Percentiles rank a stretch among this genome's conserved stretches.
phyloP scores from a whole-genome alignment of 2,329 filamentous ascomycete species.

The Balansia obtecta region DNA sequence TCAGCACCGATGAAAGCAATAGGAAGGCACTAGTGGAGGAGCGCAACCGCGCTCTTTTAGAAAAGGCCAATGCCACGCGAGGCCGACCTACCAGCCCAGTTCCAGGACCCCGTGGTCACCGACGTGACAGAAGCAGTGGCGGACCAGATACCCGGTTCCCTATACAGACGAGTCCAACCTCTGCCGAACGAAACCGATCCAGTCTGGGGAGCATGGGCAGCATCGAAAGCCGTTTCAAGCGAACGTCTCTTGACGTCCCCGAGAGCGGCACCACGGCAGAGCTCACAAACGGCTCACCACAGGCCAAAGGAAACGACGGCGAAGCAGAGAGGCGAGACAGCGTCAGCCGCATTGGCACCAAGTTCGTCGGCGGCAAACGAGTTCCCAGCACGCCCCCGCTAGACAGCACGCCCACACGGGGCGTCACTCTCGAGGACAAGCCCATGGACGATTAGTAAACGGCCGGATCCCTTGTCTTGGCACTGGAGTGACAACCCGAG shows the following conservation, averaged over 20 bases:
- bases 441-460: slow-evolving; percentile 36
- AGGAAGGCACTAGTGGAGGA: slow-evolving; percentile 91
- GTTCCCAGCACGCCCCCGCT: slow-evolving; percentile 19
- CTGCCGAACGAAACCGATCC: slow-evolving; percentile 37
- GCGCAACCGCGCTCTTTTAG: slow-evolving; percentile 69
- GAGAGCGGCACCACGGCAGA: slow-evolving; percentile 27
- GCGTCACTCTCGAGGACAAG: slow-evolving; percentile 38
- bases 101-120: slow-evolving; percentile 48
- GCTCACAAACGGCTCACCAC: slow-evolving; percentile 29
- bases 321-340: slow-evolving; percentile 51
- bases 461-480: not conserved
- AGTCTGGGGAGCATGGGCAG: slow-evolving; percentile 33
- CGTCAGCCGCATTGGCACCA: slow-evolving; percentile 31
- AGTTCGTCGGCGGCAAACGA: slow-evolving; percentile 39
- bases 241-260: slow-evolving; percentile 70
- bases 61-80: slow-evolving; percentile 49
- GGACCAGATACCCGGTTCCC: slow-evolving; percentile 73
- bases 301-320: slow-evolving; percentile 12
- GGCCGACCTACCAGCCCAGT: slow-evolving; percentile 65
- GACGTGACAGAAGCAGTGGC: slow-evolving; percentile 68
- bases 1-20: slow-evolving; percentile 93
- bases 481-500: not conserved
- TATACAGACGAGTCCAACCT: slow-evolving; percentile 55
- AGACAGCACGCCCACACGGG: slow-evolving; percentile 22
- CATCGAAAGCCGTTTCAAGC: slow-evolving; percentile 35